These are phyloP conservation scores for Fonsecaea pugnacius DNA, from an alignment of 2,329 filamentous ascomycete species.

Conservation along the genomic window DNA sequence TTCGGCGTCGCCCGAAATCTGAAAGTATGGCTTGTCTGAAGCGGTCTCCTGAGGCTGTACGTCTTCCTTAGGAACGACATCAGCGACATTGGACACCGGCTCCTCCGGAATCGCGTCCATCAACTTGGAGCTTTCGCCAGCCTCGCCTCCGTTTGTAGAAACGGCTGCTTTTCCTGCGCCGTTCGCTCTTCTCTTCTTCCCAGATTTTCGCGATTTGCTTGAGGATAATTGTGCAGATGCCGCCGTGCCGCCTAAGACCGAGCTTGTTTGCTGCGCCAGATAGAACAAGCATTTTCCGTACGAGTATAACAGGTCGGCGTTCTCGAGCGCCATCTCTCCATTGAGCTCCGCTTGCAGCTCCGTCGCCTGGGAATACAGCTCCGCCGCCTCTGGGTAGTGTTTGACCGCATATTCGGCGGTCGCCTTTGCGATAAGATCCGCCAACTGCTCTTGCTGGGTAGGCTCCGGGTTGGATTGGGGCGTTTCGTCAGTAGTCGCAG, in stretches of 20 bases:
- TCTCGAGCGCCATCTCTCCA: constrained; percentile 86
- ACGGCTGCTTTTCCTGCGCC: constrained; percentile 25
- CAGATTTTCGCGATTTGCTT: constrained; percentile 53
- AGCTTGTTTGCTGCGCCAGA: constrained; percentile 90
- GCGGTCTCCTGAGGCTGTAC: constrained; percentile 40
- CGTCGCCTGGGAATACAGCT: constrained; percentile 84
- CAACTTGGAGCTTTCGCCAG: constrained; percentile 20
- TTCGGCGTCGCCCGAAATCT: constrained; percentile 84
- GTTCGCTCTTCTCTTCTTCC: constrained; percentile 44
- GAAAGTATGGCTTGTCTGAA: constrained; percentile 77
- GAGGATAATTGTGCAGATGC: constrained; percentile 56
- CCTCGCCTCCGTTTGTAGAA: constrained; percentile 16
- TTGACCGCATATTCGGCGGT: constrained; percentile 85
- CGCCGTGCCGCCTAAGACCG: constrained; percentile 85
- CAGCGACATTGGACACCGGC: constrained; percentile 48
- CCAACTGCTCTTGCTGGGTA: constrained; percentile 61
- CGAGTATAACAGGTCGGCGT: constrained; percentile 90
- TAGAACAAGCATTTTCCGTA: constrained; percentile 95
- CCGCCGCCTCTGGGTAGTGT: constrained; percentile 82
- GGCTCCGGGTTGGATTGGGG: constrained; percentile 42
- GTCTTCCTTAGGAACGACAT: constrained; percentile 46
- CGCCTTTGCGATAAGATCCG: constrained; percentile 78
- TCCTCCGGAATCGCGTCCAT: constrained; percentile 9
- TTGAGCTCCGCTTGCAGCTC: constrained; percentile 90
- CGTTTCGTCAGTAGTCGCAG: constrained; percentile 13